These are phyloP conservation scores for Domatiomyces globalis DNA, from an alignment of 2,329 filamentous ascomycete species.

Conservation along the genomic window DNA sequence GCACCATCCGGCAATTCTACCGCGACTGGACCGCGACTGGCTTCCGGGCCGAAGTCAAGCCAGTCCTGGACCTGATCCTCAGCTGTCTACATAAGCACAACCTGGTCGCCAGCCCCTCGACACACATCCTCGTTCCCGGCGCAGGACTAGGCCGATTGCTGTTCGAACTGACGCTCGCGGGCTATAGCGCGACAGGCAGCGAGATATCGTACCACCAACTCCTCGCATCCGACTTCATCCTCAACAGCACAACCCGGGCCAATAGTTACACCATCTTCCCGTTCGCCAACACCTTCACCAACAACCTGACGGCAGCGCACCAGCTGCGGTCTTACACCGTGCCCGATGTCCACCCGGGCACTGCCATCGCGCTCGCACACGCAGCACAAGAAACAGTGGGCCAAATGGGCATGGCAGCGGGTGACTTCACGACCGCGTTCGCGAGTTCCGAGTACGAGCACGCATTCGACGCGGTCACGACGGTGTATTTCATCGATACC, in stretches of 20 bases:
- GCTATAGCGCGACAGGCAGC: constrained; percentile 72
- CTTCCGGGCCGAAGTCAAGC: constrained; percentile 50
- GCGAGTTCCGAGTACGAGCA: constrained; percentile 42
- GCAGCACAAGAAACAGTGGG: constrained; percentile 29
- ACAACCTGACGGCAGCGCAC: constrained; percentile 57
- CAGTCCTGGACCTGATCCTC: constrained; percentile 63
- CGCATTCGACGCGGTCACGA: constrained; percentile 66
- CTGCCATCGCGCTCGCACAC: constrained; percentile 33
- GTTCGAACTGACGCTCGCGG: constrained; percentile 64
- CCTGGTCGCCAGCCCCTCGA: not conserved
- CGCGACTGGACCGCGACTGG: constrained; percentile 86
- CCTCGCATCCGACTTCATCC: constrained; percentile 56
- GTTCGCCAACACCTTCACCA: constrained; percentile 79
- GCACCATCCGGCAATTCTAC: constrained; percentile 85
- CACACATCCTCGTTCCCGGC: constrained; percentile 64
- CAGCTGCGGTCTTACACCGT: constrained; percentile 62
- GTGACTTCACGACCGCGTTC: constrained; percentile 86
- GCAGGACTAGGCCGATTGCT: constrained; percentile 79
- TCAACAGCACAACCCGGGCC: constrained; percentile 35
- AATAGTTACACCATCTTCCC: constrained; percentile 61
- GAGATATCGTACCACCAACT: constrained; percentile 96
- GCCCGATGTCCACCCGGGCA: constrained; percentile 65
- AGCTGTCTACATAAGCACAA: constrained; percentile 44
- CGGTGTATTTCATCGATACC: constrained; percentile 94
- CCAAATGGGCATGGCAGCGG: constrained; percentile 81